Evolutionary conservation across 2,329 filamentous ascomycete species (phyloP), one percentile per base, ranked within the genome.

Genomic region (Ceratocystis cubensis): DNA sequence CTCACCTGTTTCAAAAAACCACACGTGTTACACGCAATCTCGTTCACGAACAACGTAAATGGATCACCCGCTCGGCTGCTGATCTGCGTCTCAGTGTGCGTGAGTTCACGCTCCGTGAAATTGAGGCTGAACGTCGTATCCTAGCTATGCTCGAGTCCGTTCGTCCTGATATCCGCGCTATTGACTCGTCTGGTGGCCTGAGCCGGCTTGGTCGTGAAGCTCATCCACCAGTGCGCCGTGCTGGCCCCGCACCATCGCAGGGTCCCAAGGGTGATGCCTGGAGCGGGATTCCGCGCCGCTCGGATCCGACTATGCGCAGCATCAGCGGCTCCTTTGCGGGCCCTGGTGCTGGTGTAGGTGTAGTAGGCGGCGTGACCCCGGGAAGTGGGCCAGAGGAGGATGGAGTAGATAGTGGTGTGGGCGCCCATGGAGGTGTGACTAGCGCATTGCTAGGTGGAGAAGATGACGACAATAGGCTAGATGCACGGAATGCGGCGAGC

Each of bases 181-280:
- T 99, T 72, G 94, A 99, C 76, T 82, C 88, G 46, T 92, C 88
- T 5, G 94, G 94, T 65, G 94, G 94, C 10, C 83, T 99, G 59
- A 94, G 88, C 72, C 85, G 94, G 53, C 82, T 99, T 44, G 94
- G 94, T 53, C 86, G 94, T 67, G 94, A 99, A 76, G 80, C 88
- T 17, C 91, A 96, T 74, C 93, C 94, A 1, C 78, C 86, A 4
- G 75, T 79, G 68, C 84, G 94, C 65, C 85, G 93, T 69, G 77
- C 87, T 30, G 93, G 85, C 75, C 77, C 96, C 70, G 89, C 89
- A 17, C 89, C 89, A 61, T 94, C 89, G 72, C 94, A 99, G 76
- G 94, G 94, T 0, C 93, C 94, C 63, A 96, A 96, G 78, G 94
- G 94, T n/a, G 94, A 99, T 75, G 88, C 94, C 17, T 99, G 94